phyloP scores from a whole-genome alignment of 75 land plant species.

The Pinus tabuliformis region DNA sequence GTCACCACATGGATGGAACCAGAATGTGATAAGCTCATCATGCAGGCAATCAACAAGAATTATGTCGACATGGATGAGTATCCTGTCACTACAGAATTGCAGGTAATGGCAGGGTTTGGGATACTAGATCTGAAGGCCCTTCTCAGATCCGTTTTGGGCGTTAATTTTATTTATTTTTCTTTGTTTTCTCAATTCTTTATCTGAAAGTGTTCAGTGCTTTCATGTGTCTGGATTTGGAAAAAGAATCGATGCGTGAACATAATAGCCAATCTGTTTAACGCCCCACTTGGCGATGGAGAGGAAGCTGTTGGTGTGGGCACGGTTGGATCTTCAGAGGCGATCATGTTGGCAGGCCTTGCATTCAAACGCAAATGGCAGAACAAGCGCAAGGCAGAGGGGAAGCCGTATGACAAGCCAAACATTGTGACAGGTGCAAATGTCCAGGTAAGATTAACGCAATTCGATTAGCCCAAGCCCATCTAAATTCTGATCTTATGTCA shows the following conservation, averaged over 20 bases:
- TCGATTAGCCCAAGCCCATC: no score
- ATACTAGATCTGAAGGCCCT: neutral
- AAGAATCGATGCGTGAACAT: conserved; percentile 75
- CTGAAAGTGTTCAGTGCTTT: no score
- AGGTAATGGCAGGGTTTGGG: conserved; percentile 17
- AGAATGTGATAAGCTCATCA: conserved; percentile 63
- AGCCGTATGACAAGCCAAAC: conserved; percentile 62
- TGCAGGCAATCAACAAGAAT: conserved; percentile 55
- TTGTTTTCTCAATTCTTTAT: no score
- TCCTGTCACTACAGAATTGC: conserved; percentile 65
- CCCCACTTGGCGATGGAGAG: conserved; percentile 39
- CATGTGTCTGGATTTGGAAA: neutral
- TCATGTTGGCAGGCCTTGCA: conserved; percentile 65
- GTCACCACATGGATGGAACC: conserved; percentile 85
- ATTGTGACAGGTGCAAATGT: conserved; percentile 65
- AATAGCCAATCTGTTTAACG: conserved; percentile 61
- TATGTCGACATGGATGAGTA: conserved; percentile 81
- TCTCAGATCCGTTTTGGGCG: neutral
- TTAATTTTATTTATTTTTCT: neutral
- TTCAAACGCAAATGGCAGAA: conserved; percentile 69
- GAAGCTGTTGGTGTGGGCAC: conserved; percentile 52
- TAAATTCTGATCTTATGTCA: no score
- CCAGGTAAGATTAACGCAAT: conserved; percentile 18
- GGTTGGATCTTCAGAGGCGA: conserved; percentile 68
- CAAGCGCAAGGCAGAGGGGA: conserved; percentile 49